Evolutionary conservation across 805 yeast genomes (phyloP).

Genomic region (Zygosaccharomyces lentus): DNA sequence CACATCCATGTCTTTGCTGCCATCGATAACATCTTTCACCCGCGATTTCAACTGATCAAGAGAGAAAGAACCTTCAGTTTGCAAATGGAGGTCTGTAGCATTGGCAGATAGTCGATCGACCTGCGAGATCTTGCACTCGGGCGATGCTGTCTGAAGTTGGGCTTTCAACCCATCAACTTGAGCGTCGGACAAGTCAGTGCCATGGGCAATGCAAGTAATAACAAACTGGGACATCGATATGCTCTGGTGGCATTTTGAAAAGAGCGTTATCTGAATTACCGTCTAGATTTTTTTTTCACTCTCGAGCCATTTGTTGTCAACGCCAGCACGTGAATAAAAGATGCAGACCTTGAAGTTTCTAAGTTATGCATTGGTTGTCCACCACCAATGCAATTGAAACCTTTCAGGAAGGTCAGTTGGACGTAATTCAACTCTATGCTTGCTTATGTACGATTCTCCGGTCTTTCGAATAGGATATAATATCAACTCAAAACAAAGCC

Average conservation of each 20-base stretch:
- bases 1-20: slow-evolving; percentile 20
- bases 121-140: background rate
- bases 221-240: background rate
- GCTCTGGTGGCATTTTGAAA: background rate
- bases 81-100: background rate
- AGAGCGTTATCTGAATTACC: background rate
- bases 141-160: background rate
- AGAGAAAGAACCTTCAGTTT: background rate
- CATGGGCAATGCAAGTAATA: slow-evolving; percentile 1
- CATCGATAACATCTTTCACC: slow-evolving; percentile 1
- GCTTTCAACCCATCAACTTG: background rate
- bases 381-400: no score
- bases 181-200: background rate
- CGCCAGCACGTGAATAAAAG: background rate
- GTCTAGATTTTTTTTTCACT: background rate
- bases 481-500: no score
- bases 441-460: no score
- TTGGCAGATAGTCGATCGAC: background rate
- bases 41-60: background rate
- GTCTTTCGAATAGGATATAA: no score
- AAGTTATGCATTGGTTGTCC: no score
- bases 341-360: no score
- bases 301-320: background rate
- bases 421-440: background rate
- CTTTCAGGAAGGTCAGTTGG: background rate